Evolutionary conservation across 345 rosid genomes (phyloP), one percentile per base, ranked within the genome.

Genomic region (Acer campestre): DNA sequence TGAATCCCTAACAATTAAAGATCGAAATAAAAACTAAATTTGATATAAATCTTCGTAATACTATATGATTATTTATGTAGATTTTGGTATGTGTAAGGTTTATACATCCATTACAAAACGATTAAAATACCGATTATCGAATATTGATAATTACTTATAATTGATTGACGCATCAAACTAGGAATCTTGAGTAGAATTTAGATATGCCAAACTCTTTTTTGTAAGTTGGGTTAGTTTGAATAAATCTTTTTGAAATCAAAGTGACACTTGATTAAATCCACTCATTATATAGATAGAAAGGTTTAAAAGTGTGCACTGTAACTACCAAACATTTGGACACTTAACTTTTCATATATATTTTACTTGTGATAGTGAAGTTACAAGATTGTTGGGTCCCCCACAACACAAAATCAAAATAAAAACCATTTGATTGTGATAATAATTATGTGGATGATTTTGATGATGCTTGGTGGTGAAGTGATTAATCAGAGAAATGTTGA

Each of bases 381-480:
- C 62, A 59, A 59, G 63, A 59, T 59, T 9, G 2, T 10, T 59
- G 25, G 63, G 63, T 3, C 63, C 63, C 58, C 63, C 63, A 62
- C 77, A 22, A 20, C 27, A 20, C 35, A 22, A 9, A 59, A 42
- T 61, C 16, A 40, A 25, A 25, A 40, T 23, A 3, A 35, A 4
- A 35, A 12, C 25, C 62, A 58, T 51, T 51, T 0, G n/a, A 51
- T 14, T 13, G 56, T 51, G 56, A 58, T 8, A 8, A 18, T 58
- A 9, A 18, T 58, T 1, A 20, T 20, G 11, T 0, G 35, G 6
- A 55, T 27, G 10, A 20, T 11, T 27, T 56, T 31, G 74, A 18
- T 23, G 61, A 70, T 53, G 74, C 75, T 71, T 71, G 51, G 42
- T 58, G 75, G 51, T 58, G 48, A 58, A 71, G 64, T 71, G 48